These are phyloP conservation scores for Boletus edulis DNA, from an alignment of 768 basidiomycete species.

Conservation along the genomic window DNA sequence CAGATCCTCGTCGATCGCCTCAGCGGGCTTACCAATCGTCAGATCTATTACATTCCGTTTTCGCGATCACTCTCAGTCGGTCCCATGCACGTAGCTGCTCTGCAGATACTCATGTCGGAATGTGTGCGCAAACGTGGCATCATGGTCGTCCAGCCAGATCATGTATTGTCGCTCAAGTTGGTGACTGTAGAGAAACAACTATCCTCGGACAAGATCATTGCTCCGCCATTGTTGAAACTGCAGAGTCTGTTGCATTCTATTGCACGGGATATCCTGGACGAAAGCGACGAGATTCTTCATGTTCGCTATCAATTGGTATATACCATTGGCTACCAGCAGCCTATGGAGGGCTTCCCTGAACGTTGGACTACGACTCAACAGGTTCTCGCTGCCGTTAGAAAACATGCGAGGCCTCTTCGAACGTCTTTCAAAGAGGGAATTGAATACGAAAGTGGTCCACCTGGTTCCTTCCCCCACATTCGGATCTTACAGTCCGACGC, in stretches of 20 bases:
- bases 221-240: constrained; percentile 15
- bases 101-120: constrained; percentile 31
- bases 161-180: constrained; percentile 15
- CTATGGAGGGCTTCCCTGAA: constrained; percentile 31
- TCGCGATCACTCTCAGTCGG: constrained; percentile 34
- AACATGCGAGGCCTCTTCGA: background rate
- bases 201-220: background rate
- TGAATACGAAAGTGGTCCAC: background rate
- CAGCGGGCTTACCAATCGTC: constrained; percentile 41
- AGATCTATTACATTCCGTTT: constrained; percentile 47
- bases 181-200: constrained; percentile 39
- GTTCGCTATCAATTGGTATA: constrained; percentile 35
- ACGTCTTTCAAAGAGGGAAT: background rate
- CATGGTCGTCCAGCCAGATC: constrained; percentile 48
- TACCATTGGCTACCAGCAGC: constrained; percentile 23
- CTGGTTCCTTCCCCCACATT: constrained; percentile 16
- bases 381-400: constrained; percentile 17
- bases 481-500: constrained; percentile 10
- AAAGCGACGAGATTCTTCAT: constrained; percentile 29
- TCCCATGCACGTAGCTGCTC: constrained; percentile 7
- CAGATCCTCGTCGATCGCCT: constrained; percentile 40
- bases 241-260: constrained; percentile 15
- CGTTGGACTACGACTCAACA: constrained; percentile 32
- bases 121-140: constrained; percentile 40
- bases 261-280: constrained; percentile 24